phyloP scores from a whole-genome alignment of 768 basidiomycete genomes.

The Trametes cingulata region DNA sequence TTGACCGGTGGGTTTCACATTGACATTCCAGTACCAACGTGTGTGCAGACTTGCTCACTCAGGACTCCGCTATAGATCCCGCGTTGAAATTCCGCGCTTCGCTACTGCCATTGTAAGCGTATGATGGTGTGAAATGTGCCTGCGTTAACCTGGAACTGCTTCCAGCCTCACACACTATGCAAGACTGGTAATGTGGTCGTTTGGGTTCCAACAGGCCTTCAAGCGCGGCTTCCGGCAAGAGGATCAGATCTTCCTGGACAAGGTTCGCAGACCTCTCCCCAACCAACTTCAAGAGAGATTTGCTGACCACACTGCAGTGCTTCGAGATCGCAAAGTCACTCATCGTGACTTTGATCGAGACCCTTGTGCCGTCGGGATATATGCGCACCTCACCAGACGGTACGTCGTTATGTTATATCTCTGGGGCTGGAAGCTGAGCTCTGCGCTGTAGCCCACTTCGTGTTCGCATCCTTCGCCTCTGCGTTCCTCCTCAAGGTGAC shows the following conservation, averaged over 20 bases:
- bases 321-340: conserved; percentile 69
- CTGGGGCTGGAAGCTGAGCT: no score
- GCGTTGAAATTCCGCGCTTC: conserved; percentile 61
- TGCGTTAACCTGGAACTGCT: background rate
- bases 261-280: conserved; percentile 44
- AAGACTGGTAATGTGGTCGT: conserved; percentile 83
- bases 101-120: conserved; percentile 70
- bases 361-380: conserved; percentile 68
- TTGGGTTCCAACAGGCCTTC: conserved; percentile 83
- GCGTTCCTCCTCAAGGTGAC: conserved; percentile 78
- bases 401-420: conserved; percentile 35
- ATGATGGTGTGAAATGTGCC: background rate
- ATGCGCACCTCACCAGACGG: conserved; percentile 82
- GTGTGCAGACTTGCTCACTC: no score
- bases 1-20: conserved; percentile 50
- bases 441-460: conserved; percentile 53
- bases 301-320: conserved; percentile 45
- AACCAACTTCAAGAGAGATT: background rate
- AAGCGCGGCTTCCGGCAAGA: conserved; percentile 63
- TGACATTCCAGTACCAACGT: no score
- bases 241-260: conserved; percentile 67
- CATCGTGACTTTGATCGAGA: conserved; percentile 63
- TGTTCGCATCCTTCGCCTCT: conserved; percentile 79
- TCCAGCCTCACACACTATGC: conserved; percentile 72
- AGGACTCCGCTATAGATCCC: conserved; percentile 46